phyloP scores from a whole-genome alignment of 164 flowering plant genomes.

The Sextonia rubra region DNA sequence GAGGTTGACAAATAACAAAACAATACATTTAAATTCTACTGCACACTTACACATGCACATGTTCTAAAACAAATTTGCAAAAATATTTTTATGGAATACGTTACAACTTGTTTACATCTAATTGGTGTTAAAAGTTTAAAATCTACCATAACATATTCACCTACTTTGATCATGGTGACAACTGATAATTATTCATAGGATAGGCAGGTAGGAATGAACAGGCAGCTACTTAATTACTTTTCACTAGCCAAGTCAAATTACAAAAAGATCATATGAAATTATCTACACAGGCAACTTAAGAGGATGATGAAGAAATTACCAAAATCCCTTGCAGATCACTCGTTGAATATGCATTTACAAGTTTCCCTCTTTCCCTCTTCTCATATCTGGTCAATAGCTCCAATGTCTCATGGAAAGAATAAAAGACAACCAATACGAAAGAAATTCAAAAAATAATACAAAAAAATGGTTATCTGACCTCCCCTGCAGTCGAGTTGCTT shows the following conservation, averaged over 20 bases:
- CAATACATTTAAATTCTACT: neutral
- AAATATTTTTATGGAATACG: too few species aligned
- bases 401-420: slow-evolving; percentile 1
- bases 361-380: slow-evolving; percentile 89
- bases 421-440: neutral
- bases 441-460: neutral
- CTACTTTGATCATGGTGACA: neutral
- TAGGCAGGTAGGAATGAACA: too few species aligned
- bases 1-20: neutral
- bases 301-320: slow-evolving; percentile 30
- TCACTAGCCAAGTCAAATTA: neutral
- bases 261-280: neutral
- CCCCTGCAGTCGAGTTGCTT: slow-evolving; percentile 84
- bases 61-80: too few species aligned
- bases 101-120: neutral
- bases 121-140: neutral
- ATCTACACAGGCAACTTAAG: neutral
- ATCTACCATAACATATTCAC: neutral
- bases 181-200: neutral
- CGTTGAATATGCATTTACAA: slow-evolving; percentile 65
- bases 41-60: too few species aligned
- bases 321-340: slow-evolving; percentile 96
- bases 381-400: slow-evolving; percentile 48
- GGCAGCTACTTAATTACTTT: neutral
- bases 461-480: slow-evolving; percentile 41